A percentile compares a stretch with the other conserved stretches of the same genome.
Evolutionary conservation across 352 stramenopile species (phyloP).

Genomic region (Globisporangium perplexum): DNA sequence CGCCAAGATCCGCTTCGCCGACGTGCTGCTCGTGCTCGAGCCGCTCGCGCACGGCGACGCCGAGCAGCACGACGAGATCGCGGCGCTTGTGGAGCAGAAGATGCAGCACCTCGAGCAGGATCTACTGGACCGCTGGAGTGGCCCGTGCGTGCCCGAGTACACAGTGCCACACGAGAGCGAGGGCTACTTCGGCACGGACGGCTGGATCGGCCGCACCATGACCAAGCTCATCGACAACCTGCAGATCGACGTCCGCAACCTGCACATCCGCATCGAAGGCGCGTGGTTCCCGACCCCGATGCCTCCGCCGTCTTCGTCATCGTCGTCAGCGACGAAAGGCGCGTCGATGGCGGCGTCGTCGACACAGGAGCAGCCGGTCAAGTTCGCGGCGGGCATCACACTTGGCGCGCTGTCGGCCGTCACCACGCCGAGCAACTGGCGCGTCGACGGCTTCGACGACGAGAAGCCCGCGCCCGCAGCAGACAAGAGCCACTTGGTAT

Average conservation of each 20-base stretch:
- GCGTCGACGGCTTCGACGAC: constrained; percentile 67
- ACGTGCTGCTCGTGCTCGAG: constrained; percentile 78
- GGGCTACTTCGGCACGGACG: constrained; percentile 86
- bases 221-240: constrained; percentile 90
- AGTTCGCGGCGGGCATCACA: constrained; percentile 76
- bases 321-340: constrained; percentile 11
- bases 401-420: constrained; percentile 80
- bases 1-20: constrained; percentile 85
- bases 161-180: constrained; percentile 66
- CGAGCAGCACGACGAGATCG: constrained; percentile 63
- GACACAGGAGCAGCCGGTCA: constrained; percentile 21
- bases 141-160: constrained; percentile 60
- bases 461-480: constrained; percentile 15
- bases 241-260: constrained; percentile 83
- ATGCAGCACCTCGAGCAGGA: constrained; percentile 68
- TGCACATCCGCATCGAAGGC: constrained; percentile 84
- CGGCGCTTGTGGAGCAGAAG: constrained; percentile 55
- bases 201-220: constrained; percentile 85
- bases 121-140: constrained; percentile 72
- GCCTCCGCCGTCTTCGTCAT: constrained; percentile 4
- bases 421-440: constrained; percentile 81
- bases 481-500: constrained; percentile 64
- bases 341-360: not conserved
- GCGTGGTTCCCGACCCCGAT: constrained; percentile 42
- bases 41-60: constrained; percentile 65